Evolutionary conservation across 176 grass and related monocot genomes (phyloP).

Genomic region (Melocanna baccifera): DNA sequence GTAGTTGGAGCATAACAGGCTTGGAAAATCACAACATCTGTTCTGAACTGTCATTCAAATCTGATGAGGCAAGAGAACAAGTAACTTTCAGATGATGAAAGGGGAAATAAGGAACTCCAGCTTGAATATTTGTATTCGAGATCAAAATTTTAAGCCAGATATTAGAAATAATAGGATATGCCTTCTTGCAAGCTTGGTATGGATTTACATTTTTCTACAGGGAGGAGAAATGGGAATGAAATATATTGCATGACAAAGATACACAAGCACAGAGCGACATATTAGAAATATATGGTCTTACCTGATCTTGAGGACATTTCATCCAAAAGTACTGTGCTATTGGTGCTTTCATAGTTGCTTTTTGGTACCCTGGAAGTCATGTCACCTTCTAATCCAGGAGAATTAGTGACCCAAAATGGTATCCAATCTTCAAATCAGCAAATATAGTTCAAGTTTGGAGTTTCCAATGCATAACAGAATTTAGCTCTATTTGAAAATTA

Average conservation of each 20-base stretch:
- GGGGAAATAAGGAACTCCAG: background rate
- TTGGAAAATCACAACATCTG: background rate
- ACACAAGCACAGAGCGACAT: background rate
- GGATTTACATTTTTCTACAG: conserved; percentile 11
- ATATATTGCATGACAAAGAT: background rate
- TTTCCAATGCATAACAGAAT: background rate
- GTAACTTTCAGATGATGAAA: conserved; percentile 13
- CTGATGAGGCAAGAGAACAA: background rate
- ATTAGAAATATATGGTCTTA: background rate
- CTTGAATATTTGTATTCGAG: background rate
- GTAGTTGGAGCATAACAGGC: background rate
- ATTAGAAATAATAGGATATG: background rate
- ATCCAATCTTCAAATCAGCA: too few relatives aligned
- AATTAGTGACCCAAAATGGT: background rate
- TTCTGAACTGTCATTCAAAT: conserved; percentile 11
- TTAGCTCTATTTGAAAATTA: too few relatives aligned
- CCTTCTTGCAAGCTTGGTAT: background rate
- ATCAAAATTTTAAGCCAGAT: background rate
- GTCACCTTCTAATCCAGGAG: conserved; percentile 5
- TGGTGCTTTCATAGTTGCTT: background rate
- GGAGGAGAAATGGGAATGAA: conserved; percentile 5
- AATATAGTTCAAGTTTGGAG: background rate
- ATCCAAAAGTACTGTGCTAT: conserved; percentile 1
- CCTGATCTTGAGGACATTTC: conserved; percentile 26
- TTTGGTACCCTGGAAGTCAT: background rate